Conservation (phyloP, 495 filamentous ascomycete species). For the Rostrohypoxylon terebratum region DNA sequence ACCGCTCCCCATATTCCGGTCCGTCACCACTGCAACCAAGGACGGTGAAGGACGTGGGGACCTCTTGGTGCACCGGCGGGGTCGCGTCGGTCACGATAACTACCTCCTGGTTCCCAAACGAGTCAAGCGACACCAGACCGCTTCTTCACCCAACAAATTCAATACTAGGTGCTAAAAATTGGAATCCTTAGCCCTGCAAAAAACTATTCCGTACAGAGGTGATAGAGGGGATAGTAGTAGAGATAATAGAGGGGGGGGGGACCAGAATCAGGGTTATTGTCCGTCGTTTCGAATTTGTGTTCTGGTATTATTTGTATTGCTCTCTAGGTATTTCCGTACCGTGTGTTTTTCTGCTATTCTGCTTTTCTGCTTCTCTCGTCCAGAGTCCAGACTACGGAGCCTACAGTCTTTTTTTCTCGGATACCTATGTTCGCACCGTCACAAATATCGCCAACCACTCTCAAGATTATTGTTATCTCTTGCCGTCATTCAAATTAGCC, state of each 20-base stretch:
- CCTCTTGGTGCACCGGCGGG: constrained; percentile 33
- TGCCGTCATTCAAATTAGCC: not conserved
- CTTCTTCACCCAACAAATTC: constrained; percentile 46
- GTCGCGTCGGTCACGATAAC: constrained; percentile 43
- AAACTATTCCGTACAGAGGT: not conserved
- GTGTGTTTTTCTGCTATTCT: no score
- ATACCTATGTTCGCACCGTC: constrained; percentile 2
- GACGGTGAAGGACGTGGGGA: constrained; percentile 38
- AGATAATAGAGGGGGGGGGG: constrained; percentile 3
- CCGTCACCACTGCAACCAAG: constrained; percentile 20
- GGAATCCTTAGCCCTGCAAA: constrained; percentile 26
- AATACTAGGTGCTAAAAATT: constrained; percentile 23
- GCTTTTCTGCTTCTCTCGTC: not conserved
- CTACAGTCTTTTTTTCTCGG: not conserved
- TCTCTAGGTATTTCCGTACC: constrained; percentile 30
- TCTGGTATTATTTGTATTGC: not conserved
- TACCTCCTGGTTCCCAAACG: constrained; percentile 37
- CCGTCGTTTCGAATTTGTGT: constrained; percentile 17
- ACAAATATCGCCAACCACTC: not conserved
- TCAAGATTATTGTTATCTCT: constrained; percentile 3
- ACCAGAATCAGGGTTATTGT: constrained; percentile 21
- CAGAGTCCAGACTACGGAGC: no score
- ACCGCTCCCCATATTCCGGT: constrained; percentile 28
- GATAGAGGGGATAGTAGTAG: constrained; percentile 27
- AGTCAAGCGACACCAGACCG: constrained; percentile 46